Evolutionary conservation across 2,329 filamentous ascomycete species (phyloP), one percentile per base, ranked within the genome.

Genomic region (Ceratocystiopsis minuta): DNA sequence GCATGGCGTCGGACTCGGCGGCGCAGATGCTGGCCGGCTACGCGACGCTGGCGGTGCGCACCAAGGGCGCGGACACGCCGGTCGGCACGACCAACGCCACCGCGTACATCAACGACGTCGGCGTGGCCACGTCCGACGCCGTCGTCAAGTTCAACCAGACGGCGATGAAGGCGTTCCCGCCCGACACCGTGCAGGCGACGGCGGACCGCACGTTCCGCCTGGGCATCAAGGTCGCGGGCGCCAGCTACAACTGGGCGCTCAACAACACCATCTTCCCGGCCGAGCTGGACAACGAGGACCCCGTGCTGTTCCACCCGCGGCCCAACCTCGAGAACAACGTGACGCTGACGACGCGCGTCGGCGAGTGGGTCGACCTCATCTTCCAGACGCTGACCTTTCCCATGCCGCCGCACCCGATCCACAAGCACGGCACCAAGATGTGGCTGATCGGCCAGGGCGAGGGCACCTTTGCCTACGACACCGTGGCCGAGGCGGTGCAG

Each of bases 381-480:
- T 60, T 73, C 45, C 54, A 62, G 28, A 56, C 66, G 2, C 52
- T 54, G n/a, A 52, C 52, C 2, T 54, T 56, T 3, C 57, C 66
- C 7, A 67, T 72, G 50, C 70, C 66, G 5, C 60, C 67, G 11
- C 75, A 79, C 45, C 68, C 72, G 0, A 69, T 79, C 40, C 75
- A 79, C 62, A 77, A 77, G 58, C 75, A 79, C 55, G 66, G 67
- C 38, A 72, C 67, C 50, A 75, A 73, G 52, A 72, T 69, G 57
- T 77, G 64, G 49, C 56, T 66, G 16, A 62, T 79, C 32, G 75
- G 74, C 1, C 44, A 56, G 0, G 74, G 72, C 2, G 49, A 48
- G 0, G 70, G 70, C 0, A 42, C 48, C 1, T 79, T 70, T 51
- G 63, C 58, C 13, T 78, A 67, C 61, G 53, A 52, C 3, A 64